A percentile compares a stretch with the other conserved stretches of the same genome.
Evolutionary conservation across 768 basidiomycete genomes (phyloP).

Genomic region (Mycena maculata): DNA sequence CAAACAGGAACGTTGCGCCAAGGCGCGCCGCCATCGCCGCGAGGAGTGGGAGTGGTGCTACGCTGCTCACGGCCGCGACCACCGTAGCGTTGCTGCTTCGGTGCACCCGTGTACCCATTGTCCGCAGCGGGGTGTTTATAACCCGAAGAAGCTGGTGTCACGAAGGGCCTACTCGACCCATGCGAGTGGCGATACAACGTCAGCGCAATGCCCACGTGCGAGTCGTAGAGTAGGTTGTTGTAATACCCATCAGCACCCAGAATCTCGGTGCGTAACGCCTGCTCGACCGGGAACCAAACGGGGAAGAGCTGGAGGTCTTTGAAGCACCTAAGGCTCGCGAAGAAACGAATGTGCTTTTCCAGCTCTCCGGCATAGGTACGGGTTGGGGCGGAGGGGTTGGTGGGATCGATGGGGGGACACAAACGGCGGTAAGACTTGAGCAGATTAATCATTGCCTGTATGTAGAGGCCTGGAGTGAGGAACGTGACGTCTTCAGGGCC

Average conservation of each 20-base stretch:
- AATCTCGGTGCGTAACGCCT: neutral
- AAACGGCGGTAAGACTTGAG: neutral
- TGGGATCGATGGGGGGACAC: neutral
- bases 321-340: neutral
- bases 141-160: neutral
- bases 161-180: too few relatives aligned
- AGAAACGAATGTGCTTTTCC: neutral
- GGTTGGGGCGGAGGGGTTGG: neutral
- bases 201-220: neutral
- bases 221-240: neutral
- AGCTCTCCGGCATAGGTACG: neutral
- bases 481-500: neutral
- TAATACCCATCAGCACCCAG: neutral
- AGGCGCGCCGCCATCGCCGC: too few relatives aligned
- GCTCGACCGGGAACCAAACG: conserved; percentile 13
- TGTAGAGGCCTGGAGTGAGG: neutral
- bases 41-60: too few relatives aligned
- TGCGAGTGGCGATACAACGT: too few relatives aligned
- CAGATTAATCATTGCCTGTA: conserved; percentile 1
- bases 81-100: neutral
- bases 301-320: conserved; percentile 1
- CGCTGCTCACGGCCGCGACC: too few relatives aligned
- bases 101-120: neutral
- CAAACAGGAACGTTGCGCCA: conserved; percentile 23
- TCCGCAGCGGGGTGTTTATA: neutral